Evolutionary conservation across 1,139 yeast species (phyloP), one percentile per base, ranked within the genome.

Genomic region (Suhomyces yuchorum): DNA sequence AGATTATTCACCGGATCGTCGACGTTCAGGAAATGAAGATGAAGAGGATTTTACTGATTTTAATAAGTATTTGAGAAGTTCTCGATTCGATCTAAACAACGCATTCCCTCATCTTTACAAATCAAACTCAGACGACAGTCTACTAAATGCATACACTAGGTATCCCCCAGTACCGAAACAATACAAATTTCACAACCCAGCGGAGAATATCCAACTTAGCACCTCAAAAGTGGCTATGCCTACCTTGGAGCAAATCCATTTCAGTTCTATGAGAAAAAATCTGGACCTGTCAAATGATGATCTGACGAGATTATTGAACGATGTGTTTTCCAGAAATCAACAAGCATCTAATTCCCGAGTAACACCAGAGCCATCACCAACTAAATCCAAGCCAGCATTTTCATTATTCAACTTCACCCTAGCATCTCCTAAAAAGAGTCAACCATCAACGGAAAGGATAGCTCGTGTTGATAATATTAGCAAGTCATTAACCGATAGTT

Each of bases 161-260:
- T 44, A 32, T 18, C 40, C 47, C 20, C 33, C 37, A 42, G 33
- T 52, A 32, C 23, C 40, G 18, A 12, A 15, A 15, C 40, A 46
- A 37, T 49, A 48, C 34, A 56, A 66, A 45, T 74, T 72, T 54
- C 78, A 74, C 51, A 75, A 75, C 52, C 80, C 80, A 0, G 67
- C 68, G 9, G 67, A 64, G 19, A 66, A 59, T 36, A 59, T 71
- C 33, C 62, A 62, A 26, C 45, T 59, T 17, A 51, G 56, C 11
- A 48, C 66, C 2, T 57, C 59, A n/a, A 55, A 57, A 37, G 47
- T 55, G 19, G 55, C 60, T 1, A 50, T 63, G 4, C 71, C 75
- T 14, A 69, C 73, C 1, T 54, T 69, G 8, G 71, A 70, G 46
- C 58, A 68, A 3, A 60, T 63, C 9, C 62, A 62, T 38, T 66